Conservation (phyloP, 306 rosid species). For the Begonia fuchsioides region DNA sequence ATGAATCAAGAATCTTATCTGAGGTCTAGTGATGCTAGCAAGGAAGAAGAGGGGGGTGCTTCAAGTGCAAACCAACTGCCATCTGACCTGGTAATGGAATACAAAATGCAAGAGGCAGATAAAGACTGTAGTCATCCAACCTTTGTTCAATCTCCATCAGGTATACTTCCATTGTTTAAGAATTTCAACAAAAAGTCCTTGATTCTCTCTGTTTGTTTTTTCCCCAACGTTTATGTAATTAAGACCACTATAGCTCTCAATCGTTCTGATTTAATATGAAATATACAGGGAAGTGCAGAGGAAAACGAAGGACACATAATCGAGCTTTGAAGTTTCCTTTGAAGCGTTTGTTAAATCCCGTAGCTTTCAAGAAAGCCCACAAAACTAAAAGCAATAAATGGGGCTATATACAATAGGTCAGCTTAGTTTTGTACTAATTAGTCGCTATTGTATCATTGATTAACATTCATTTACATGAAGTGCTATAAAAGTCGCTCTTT, state of each 20-base stretch:
- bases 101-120: slow-evolving; percentile 15
- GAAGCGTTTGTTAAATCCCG: slow-evolving; percentile 30
- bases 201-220: not conserved
- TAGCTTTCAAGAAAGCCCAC: slow-evolving; percentile 40
- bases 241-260: not conserved
- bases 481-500: not conserved
- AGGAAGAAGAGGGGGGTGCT: slow-evolving; percentile 14
- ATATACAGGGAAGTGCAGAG: slow-evolving; percentile 31
- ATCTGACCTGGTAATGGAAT: slow-evolving; percentile 27
- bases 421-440: not conserved
- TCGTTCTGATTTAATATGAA: not conserved
- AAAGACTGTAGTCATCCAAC: slow-evolving; percentile 6
- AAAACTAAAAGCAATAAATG: slow-evolving; percentile 23
- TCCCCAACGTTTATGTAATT: not conserved
- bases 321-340: slow-evolving; percentile 25
- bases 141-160: slow-evolving; percentile 24
- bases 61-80: slow-evolving; percentile 9
- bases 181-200: not conserved
- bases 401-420: slow-evolving; percentile 2
- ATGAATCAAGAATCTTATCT: slow-evolving; percentile 18
- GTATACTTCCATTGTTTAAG: slow-evolving; percentile 13
- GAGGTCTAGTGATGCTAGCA: slow-evolving; percentile 13
- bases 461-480: not conserved
- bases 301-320: slow-evolving; percentile 25
- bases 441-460: not conserved